A percentile compares a stretch with the other conserved stretches of the same genome.
phyloP scores from a whole-genome alignment of 2,329 filamentous ascomycete species.

The Pestalotiopsis sp. region DNA sequence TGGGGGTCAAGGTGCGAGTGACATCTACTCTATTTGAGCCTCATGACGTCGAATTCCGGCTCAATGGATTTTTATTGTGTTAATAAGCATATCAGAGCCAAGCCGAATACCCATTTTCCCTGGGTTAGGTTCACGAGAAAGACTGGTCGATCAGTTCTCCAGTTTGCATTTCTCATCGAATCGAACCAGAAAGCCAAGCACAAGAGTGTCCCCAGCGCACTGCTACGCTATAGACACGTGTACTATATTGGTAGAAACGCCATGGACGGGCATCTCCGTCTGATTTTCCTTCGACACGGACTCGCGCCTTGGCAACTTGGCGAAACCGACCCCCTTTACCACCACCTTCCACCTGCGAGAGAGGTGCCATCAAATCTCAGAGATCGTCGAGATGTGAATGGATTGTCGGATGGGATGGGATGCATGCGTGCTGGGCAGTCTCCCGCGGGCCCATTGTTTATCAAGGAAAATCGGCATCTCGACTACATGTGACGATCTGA shows the following conservation, averaged over 20 bases:
- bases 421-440: not conserved
- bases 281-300: not conserved
- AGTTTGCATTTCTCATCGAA: not conserved
- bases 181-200: not conserved
- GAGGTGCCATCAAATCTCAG: not conserved
- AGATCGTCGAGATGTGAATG: not conserved
- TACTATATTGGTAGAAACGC: not conserved
- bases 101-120: not conserved
- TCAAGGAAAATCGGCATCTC: not conserved
- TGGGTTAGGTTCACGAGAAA: not conserved
- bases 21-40: not conserved
- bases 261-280: not conserved
- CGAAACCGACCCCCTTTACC: not conserved
- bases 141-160: not conserved
- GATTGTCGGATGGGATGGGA: not conserved
- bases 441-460: not conserved
- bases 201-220: not conserved
- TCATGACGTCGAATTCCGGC: not conserved
- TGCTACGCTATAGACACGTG: too few relatives aligned
- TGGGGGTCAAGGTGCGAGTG: not conserved
- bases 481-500: not conserved
- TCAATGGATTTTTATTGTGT: not conserved
- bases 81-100: not conserved
- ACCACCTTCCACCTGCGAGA: not conserved
- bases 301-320: not conserved